These are phyloP conservation scores for Bauhinia variegata DNA, from an alignment of 306 rosid genomes.

Conservation along the genomic window DNA sequence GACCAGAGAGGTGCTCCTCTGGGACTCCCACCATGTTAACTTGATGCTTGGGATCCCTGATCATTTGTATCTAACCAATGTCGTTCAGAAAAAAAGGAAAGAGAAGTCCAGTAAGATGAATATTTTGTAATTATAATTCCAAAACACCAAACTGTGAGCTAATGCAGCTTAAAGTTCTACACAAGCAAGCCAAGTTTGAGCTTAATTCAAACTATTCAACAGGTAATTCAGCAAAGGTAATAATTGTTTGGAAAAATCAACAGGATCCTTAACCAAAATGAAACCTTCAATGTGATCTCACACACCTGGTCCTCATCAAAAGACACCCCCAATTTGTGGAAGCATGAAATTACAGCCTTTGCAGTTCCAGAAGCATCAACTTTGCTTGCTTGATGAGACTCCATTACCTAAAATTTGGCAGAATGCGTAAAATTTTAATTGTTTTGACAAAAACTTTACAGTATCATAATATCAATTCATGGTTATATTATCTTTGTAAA, in stretches of 20 bases:
- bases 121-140: neutral
- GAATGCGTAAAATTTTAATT: conserved; percentile 35
- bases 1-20: conserved; percentile 83
- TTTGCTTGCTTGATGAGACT: conserved; percentile 94
- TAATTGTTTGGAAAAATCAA: neutral
- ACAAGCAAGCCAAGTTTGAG: neutral
- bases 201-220: conserved; percentile 3
- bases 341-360: conserved; percentile 89
- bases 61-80: conserved; percentile 65
- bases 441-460: no score
- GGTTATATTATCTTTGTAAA: no score
- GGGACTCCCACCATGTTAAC: conserved; percentile 90
- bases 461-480: no score
- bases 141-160: neutral
- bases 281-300: conserved; percentile 23
- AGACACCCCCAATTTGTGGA: conserved; percentile 75
- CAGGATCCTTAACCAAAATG: conserved; percentile 3
- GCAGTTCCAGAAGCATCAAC: conserved; percentile 95
- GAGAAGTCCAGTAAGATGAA: conserved; percentile 2
- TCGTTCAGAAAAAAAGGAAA: conserved; percentile 15
- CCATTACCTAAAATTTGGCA: conserved; percentile 72
- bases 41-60: conserved; percentile 81
- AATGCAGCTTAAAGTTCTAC: neutral
- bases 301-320: conserved; percentile 77
- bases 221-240: neutral